Base-by-base conservation (phyloP, 192 early-diverging fungal species). In the Linnemannia hyalina region DNA sequence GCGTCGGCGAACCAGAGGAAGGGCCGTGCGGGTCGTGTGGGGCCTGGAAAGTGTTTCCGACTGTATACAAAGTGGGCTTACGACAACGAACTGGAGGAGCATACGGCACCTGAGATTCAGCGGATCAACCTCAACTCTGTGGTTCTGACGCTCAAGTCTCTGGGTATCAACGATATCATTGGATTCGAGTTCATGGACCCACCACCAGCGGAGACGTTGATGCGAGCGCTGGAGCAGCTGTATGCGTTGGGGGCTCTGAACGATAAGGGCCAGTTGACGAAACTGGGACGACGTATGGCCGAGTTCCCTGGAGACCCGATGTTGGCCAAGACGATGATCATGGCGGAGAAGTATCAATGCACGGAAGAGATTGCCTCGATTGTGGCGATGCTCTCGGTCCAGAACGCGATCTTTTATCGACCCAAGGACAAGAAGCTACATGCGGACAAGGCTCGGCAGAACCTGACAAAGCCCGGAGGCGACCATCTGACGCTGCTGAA, bases 181-280 rank as follows among this genome's bases (percentile, higher is more conserved):
- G 95, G 97, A 72, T 99, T 99, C 92, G 98, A 97, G 73, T 99
- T 99, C 88, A 96, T 99, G 95, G 99, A 99, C 88, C 97, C 98
- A 44, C 99, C 99, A 32, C 96, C 97, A 10, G 93, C 97, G 7
- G 95, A 97, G 46, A 97, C 97, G 11, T 82, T 99, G 80, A 96
- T 98, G 77, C 95, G 95, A 10, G 97, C 98, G 26, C 91, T 99
- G 80, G 97, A 97, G 90, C 93, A 96, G 60, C 84, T 99, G 55
- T 99, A 95, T 87, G 97, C 96, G 18, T 91, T 99, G 35, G 97
- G 97, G 32, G 96, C 97, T 29, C 88, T 99, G 52, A 98, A 99
- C 88, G 96, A 97, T 65, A 92, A 92, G 8, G 99, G 98, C 20
- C 95, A 98, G 84, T 81, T 99, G 77, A 99, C 99, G 20, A 99